A percentile compares a stretch with the other conserved stretches of the same genome.
Conservation (phyloP, 2,329 filamentous ascomycete genomes). For the Zasmidium angulare region DNA sequence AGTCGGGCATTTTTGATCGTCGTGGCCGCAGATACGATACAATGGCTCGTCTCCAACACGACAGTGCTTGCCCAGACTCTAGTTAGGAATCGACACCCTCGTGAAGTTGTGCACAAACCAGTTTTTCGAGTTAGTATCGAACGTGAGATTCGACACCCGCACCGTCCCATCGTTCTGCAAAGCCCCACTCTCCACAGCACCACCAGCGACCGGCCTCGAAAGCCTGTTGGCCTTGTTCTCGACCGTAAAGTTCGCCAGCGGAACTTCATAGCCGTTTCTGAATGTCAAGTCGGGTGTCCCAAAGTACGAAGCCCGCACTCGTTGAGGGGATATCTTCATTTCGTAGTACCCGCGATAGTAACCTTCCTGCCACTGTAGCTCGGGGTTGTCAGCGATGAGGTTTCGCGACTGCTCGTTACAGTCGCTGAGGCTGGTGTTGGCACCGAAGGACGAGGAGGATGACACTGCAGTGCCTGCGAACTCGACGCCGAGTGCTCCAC, state of each 20-base stretch:
- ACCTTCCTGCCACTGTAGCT: slow-evolving; percentile 69
- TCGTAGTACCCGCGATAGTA: slow-evolving; percentile 73
- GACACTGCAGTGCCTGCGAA: slow-evolving; percentile 65
- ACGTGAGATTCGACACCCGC: slow-evolving; percentile 25
- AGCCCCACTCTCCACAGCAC: slow-evolving; percentile 54
- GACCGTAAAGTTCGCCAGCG: slow-evolving; percentile 68
- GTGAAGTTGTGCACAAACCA: slow-evolving; percentile 20
- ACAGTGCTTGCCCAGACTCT: too few species aligned
- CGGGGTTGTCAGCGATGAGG: slow-evolving; percentile 52
- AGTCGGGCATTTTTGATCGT: too few species aligned
- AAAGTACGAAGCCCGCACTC: slow-evolving; percentile 62
- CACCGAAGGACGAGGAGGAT: slow-evolving; percentile 55
- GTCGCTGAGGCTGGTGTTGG: slow-evolving; percentile 52
- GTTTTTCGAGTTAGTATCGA: slow-evolving; percentile 24
- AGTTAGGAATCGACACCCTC: neutral
- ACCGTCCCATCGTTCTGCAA: slow-evolving; percentile 46
- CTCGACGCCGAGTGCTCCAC: slow-evolving; percentile 44
- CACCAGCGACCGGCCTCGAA: slow-evolving; percentile 47
- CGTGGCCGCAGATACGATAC: too few species aligned
- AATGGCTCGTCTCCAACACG: too few species aligned
- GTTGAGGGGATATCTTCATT: slow-evolving; percentile 56
- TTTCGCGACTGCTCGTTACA: slow-evolving; percentile 49
- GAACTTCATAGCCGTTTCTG: slow-evolving; percentile 62
- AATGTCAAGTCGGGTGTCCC: slow-evolving; percentile 59
- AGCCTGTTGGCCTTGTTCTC: slow-evolving; percentile 59